Percentiles rank a stretch among this genome's conserved stretches.
These are phyloP conservation scores for Castanopsis chinensis DNA, from an alignment of 306 rosid species.

Conservation along the genomic window DNA sequence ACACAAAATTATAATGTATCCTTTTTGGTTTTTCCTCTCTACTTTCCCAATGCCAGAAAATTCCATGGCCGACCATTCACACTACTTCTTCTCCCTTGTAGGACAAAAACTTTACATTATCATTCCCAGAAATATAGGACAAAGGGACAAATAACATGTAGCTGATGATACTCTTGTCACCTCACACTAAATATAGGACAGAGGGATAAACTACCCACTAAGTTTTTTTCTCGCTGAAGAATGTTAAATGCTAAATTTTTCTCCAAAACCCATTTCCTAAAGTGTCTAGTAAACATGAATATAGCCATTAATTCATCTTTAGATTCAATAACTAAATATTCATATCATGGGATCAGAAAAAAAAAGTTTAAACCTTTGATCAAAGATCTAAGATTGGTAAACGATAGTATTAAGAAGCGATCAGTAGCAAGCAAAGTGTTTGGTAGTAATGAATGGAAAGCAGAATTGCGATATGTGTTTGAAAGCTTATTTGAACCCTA, in stretches of 20 bases:
- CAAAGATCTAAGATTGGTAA: too few relatives aligned
- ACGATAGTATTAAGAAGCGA: background rate
- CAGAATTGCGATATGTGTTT: background rate
- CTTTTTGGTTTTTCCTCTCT: background rate
- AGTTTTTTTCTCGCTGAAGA: too few relatives aligned
- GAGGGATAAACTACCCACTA: background rate
- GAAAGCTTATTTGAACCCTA: background rate
- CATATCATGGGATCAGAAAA: background rate
- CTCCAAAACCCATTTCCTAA: background rate
- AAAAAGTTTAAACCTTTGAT: too few relatives aligned
- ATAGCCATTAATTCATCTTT: background rate
- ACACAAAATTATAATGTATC: conserved; percentile 32
- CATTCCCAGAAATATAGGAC: conserved; percentile 34
- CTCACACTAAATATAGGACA: background rate
- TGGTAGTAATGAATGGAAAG: background rate
- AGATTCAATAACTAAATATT: background rate
- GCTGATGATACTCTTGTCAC: conserved; percentile 45
- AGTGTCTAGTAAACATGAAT: background rate
- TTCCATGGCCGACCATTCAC: conserved; percentile 17
- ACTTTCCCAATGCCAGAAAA: conserved; percentile 22
- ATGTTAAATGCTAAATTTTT: background rate
- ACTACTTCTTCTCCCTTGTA: conserved; percentile 14
- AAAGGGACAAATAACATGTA: conserved; percentile 50
- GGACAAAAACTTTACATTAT: conserved; percentile 26
- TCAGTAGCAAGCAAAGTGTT: background rate